phyloP scores from a whole-genome alignment of 257 asterid genomes.

The Solanum ossicruentum region DNA sequence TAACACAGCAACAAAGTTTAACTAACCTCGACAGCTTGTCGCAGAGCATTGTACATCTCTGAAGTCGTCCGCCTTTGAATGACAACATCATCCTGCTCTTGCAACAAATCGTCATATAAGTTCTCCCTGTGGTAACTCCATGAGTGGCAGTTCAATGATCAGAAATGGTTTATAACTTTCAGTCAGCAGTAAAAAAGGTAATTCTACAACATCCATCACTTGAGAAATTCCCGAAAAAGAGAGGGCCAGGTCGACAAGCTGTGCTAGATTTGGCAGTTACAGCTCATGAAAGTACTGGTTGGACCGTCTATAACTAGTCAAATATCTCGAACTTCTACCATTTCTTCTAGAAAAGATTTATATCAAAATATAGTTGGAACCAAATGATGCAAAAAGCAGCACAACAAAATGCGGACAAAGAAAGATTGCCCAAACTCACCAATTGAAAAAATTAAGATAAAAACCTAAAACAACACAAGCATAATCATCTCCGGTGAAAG shows the following conservation, averaged over 20 bases:
- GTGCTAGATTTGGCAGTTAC: background rate
- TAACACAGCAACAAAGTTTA: background rate
- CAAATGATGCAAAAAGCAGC: background rate
- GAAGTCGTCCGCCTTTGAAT: background rate
- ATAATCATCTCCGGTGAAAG: background rate
- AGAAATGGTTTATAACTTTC: background rate
- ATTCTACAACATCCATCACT: background rate
- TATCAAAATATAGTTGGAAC: background rate
- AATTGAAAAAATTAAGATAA: background rate
- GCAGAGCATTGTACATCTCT: constrained; percentile 4
- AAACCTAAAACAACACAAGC: background rate
- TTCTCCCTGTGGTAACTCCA: background rate
- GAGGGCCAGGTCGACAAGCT: background rate
- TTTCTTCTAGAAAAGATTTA: background rate
- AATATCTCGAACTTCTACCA: background rate
- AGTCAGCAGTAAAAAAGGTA: background rate
- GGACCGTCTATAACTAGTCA: background rate
- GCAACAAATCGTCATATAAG: constrained; percentile 8
- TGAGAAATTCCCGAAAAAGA: background rate
- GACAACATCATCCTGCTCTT: constrained; percentile 9
- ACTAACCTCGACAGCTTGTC: constrained; percentile 11
- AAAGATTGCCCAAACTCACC: background rate
- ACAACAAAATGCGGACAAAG: background rate
- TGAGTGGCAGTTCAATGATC: background rate
- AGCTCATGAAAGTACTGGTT: background rate